These are phyloP conservation scores for Atkinsonella hypoxylon DNA, from an alignment of 2,329 filamentous ascomycete species.

Conservation along the genomic window DNA sequence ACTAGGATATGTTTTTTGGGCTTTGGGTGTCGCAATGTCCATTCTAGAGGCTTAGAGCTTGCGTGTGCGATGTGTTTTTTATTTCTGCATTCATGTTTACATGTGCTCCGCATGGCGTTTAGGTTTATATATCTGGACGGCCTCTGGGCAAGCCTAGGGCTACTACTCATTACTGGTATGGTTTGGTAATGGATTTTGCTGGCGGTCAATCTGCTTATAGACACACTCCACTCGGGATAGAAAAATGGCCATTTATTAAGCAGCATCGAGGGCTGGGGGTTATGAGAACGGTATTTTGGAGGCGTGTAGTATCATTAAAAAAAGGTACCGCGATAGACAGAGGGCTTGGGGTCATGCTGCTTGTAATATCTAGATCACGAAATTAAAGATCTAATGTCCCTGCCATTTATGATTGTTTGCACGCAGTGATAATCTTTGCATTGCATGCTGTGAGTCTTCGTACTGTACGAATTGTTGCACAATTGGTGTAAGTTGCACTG, in stretches of 20 bases:
- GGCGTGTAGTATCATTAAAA: slow-evolving; percentile 5
- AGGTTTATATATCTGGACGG: slow-evolving; percentile 11
- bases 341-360: slow-evolving; percentile 17
- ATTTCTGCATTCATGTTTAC: slow-evolving; percentile 1
- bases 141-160: slow-evolving; percentile 4
- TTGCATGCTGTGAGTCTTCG: not conserved
- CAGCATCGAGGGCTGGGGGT: slow-evolving; percentile 15
- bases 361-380: slow-evolving; percentile 14
- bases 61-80: not conserved
- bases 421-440: not conserved
- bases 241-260: slow-evolving; percentile 17
- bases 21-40: slow-evolving; percentile 10
- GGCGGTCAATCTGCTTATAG: slow-evolving; percentile 22
- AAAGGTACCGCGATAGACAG: slow-evolving; percentile 11
- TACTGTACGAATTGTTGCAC: not conserved
- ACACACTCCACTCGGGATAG: slow-evolving; percentile 38
- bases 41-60: slow-evolving; percentile 9
- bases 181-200: slow-evolving; percentile 10
- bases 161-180: not conserved
- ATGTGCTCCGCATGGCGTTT: slow-evolving; percentile 16
- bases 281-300: slow-evolving; percentile 4
- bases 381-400: slow-evolving; percentile 1
- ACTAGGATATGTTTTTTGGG: slow-evolving; percentile 8
- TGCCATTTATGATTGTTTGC: not conserved
- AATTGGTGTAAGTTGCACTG: not conserved